Percentiles rank a stretch among this genome's conserved stretches.
Evolutionary conservation across 1,139 yeast genomes (phyloP).

Genomic region (Torulaspora globosa): DNA sequence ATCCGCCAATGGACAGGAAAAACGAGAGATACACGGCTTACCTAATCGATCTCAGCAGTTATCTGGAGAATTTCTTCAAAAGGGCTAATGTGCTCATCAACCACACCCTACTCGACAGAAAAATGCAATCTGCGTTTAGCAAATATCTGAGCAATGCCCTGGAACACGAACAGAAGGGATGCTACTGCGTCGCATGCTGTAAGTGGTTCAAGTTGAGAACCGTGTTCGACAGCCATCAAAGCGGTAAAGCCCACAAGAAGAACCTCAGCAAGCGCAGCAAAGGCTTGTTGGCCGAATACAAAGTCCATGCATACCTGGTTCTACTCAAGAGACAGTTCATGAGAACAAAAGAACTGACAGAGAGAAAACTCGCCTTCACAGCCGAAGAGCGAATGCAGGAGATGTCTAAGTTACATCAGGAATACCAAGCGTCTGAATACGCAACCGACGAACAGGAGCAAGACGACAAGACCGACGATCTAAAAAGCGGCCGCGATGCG

Average conservation of each 20-base stretch:
- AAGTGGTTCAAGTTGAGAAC: slow-evolving; percentile 60
- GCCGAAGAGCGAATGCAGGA: slow-evolving; percentile 40
- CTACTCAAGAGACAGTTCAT: slow-evolving; percentile 24
- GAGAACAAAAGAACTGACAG: slow-evolving; percentile 57
- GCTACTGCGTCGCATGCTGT: slow-evolving; percentile 63
- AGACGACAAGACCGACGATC: slow-evolving; percentile 14
- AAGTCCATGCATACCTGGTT: slow-evolving; percentile 22
- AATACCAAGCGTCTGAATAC: slow-evolving; percentile 34
- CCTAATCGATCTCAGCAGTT: slow-evolving; percentile 42
- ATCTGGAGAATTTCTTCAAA: slow-evolving; percentile 45
- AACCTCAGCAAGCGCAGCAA: slow-evolving; percentile 35
- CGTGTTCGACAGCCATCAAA: slow-evolving; percentile 65
- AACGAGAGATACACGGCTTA: slow-evolving; percentile 43
- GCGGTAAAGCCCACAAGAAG: slow-evolving; percentile 73
- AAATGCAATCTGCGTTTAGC: slow-evolving; percentile 39
- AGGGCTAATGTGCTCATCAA: slow-evolving; percentile 52
- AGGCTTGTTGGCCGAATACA: slow-evolving; percentile 26
- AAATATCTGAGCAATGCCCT: slow-evolving; percentile 30
- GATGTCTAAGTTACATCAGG: slow-evolving; percentile 54
- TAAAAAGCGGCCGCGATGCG: slow-evolving; percentile 25
- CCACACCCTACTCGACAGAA: slow-evolving; percentile 37
- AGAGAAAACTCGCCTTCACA: slow-evolving; percentile 65
- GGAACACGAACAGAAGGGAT: slow-evolving; percentile 35
- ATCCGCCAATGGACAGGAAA: slow-evolving; percentile 34
- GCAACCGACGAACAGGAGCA: slow-evolving; percentile 27